These are phyloP conservation scores for Thraustochytrium striatum DNA, from an alignment of 352 stramenopile genomes.

Conservation along the genomic window DNA sequence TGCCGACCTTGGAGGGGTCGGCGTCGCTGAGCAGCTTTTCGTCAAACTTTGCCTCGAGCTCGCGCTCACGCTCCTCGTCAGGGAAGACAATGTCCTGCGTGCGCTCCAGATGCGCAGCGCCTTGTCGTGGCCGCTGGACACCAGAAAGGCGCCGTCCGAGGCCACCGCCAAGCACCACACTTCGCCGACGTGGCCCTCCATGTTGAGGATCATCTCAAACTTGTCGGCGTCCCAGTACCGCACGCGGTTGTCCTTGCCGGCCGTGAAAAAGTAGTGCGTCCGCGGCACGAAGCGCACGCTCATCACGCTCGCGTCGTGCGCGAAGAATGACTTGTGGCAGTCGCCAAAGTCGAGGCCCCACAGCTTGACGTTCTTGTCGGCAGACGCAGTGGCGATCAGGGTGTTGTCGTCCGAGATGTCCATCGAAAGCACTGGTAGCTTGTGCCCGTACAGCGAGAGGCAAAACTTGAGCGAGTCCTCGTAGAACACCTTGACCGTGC, in stretches of 20 bases:
- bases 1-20: constrained; percentile 81
- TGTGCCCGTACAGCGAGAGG: constrained; percentile 97
- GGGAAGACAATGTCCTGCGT: constrained; percentile 96
- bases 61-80: constrained; percentile 93
- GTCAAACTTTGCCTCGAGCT: constrained; percentile 91
- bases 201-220: constrained; percentile 85
- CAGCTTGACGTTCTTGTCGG: constrained; percentile 99
- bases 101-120: constrained; percentile 92
- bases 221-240: constrained; percentile 97
- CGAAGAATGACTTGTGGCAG: constrained; percentile 97
- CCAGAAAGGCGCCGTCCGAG: constrained; percentile 85
- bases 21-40: constrained; percentile 75
- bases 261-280: constrained; percentile 98
- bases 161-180: constrained; percentile 81
- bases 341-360: constrained; percentile 99
- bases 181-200: constrained; percentile 74
- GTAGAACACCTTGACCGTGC: constrained; percentile 98
- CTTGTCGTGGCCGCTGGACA: constrained; percentile 91
- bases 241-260: constrained; percentile 92
- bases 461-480: constrained; percentile 99
- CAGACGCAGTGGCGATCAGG: constrained; percentile 92
- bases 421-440: constrained; percentile 94
- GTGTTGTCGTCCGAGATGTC: constrained; percentile 94
- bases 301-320: constrained; percentile 97
- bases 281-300: constrained; percentile 85